Evolutionary conservation across 768 basidiomycete species (phyloP).

Genomic region (Hypholoma sublateritium): DNA sequence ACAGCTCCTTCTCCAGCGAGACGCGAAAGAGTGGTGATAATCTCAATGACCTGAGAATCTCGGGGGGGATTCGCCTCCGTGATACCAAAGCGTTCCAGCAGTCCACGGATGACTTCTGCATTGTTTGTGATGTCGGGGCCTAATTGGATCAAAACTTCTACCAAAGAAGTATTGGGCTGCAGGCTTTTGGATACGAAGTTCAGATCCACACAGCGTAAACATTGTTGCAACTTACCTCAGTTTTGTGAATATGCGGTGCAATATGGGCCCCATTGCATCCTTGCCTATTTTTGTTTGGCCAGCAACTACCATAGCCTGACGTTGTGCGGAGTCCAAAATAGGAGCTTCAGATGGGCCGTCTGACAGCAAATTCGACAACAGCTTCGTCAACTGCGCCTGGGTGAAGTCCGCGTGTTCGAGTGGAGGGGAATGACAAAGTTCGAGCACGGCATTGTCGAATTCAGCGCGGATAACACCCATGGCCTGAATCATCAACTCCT

Average conservation of each 20-base stretch:
- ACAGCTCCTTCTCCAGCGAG: constrained; percentile 71
- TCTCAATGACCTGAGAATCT: constrained; percentile 70
- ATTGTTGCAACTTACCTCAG: constrained; percentile 51
- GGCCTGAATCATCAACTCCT: constrained; percentile 65
- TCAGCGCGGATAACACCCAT: constrained; percentile 68
- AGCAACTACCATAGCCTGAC: constrained; percentile 72
- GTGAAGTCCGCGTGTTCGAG: constrained; percentile 82
- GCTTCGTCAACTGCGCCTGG: constrained; percentile 71
- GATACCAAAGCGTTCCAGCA: constrained; percentile 75
- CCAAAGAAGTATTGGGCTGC: constrained; percentile 62
- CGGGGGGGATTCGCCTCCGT: constrained; percentile 70
- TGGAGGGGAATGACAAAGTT: constrained; percentile 76
- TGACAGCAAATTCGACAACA: constrained; percentile 79
- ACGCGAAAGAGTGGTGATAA: constrained; percentile 65
- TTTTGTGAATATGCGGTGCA: constrained; percentile 72
- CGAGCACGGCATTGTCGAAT: constrained; percentile 76
- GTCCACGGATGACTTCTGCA: constrained; percentile 63
- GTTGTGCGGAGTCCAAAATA: constrained; percentile 68
- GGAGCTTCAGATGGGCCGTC: constrained; percentile 70
- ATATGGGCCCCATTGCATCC: constrained; percentile 70
- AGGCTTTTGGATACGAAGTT: constrained; percentile 44
- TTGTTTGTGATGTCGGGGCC: constrained; percentile 81
- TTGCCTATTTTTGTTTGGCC: constrained; percentile 79
- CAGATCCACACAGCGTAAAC: constrained; percentile 10
- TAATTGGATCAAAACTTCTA: constrained; percentile 74